Conservation (phyloP, 306 rosid genomes). For the Vigna radiata region DNA sequence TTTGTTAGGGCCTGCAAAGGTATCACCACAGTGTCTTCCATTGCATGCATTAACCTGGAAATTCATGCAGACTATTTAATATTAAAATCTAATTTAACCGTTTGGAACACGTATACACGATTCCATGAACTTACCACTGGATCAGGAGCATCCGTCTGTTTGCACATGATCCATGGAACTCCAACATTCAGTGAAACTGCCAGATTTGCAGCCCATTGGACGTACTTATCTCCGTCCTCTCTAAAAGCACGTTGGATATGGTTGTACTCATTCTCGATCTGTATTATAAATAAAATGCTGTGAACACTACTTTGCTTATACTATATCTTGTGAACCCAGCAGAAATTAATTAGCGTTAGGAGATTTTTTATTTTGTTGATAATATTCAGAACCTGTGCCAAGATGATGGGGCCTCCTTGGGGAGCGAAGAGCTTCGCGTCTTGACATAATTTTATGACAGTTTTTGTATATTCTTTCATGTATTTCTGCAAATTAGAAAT, state of each 20-base stretch:
- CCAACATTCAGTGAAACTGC: constrained; percentile 60
- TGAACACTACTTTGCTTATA: not conserved
- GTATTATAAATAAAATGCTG: not conserved
- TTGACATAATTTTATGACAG: constrained; percentile 57
- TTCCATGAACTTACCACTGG: constrained; percentile 67
- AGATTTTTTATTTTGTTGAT: constrained; percentile 16
- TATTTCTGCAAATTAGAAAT: constrained; percentile 55
- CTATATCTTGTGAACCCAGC: not conserved
- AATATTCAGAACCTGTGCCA: constrained; percentile 74
- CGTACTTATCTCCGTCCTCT: constrained; percentile 59
- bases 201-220: constrained; percentile 89
- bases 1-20: constrained; percentile 86
- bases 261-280: constrained; percentile 96
- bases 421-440: constrained; percentile 68
- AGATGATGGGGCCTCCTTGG: constrained; percentile 93
- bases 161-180: constrained; percentile 99
- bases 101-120: too few relatives aligned
- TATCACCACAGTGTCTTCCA: constrained; percentile 98
- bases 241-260: constrained; percentile 77
- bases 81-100: too few relatives aligned
- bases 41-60: constrained; percentile 90
- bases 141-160: constrained; percentile 97
- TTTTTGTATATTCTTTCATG: constrained; percentile 65
- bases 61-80: not conserved
- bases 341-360: not conserved